Evolutionary conservation across 1,284 basidiomycete species (phyloP), one percentile per base, ranked within the genome.

Genomic region (Cutaneotrichosporon sp.): DNA sequence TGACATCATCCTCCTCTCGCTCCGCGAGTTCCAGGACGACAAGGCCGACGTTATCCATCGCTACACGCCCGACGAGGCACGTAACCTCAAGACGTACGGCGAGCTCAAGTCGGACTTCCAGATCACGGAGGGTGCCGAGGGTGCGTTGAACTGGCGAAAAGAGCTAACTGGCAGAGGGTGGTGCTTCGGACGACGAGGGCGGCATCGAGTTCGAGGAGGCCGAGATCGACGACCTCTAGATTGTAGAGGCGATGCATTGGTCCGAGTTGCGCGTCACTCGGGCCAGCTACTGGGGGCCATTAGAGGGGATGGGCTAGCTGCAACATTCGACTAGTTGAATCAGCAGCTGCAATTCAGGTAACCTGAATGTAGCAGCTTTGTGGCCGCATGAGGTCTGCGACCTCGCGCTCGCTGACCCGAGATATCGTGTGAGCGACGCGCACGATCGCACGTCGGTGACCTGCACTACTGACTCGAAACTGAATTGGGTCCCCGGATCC

Each of bases 41-140:
- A 98, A 98, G 82, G 97, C 95, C 36, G 97, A 99, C 83, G 96
- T 99, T 57, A 98, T 99, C 76, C 96, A 97, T 78, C 97, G 97
- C 82, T 99, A 99, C 83, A 97, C 94, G 14, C 88, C 94, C 36
- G 95, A 98, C 78, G 92, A 96, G 71, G 79, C 83, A 22, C 78
- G 83, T 67, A 85, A 85, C 74, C 88, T 98, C 79, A 97, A 97
- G 86, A 91, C 92, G 31, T 97, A 98, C 78, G 95, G 97, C 63
- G 97, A 99, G 81, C 86, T 99, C 61, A 97, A 97, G 46, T 93
- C 96, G 81, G 94, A 92, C 74, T 95, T 95, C 76, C 97, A 97
- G 85, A 97, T 99, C 85, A 97, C 96, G 84, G 97, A 99, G 84
- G 95, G 91, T 50, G 93, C 95, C 73, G 74, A 73, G 79, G 92